Base-by-base conservation (phyloP, 2,329 filamentous ascomycete species). In the Neocatenulostroma microsporum region DNA sequence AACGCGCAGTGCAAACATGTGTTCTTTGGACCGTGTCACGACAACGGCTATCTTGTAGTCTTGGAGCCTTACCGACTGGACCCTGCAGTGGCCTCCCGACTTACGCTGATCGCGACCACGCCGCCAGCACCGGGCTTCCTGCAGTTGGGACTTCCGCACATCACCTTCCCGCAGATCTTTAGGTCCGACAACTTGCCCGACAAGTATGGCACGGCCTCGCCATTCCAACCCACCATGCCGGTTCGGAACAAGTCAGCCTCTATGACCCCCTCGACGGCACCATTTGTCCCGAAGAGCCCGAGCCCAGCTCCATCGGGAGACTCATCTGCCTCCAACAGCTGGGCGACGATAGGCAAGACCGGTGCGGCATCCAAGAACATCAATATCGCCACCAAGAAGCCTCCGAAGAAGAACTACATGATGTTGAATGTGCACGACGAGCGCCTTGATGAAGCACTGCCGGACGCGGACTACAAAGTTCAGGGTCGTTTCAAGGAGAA, bases 1-100 rank as follows among this genome's bases (percentile, higher is more conserved):
- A 68, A 67, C 38, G 53, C 61, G 12, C 66, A 67, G 26, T 67
- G 64, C 52, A 64, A 62, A 40, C 63, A 67, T 39, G 62, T 69
- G 47, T 60, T 68, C 45, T 69, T 70, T 41, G 66, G 63, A 14
- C 66, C 64, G 6, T 67, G 63, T 41, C 63, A 67, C 38, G 67
- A 70, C 48, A 62, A 63, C 28, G 66, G 66, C 21, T 68, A 60
- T 35, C 56, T 69, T 21, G 55, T 63, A 15, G 63, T 63, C 18
- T 57, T 70, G 32, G 65, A 68, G 34, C 57, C 61, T 10, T 68
- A 67, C 51, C 64, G 64, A 34, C 59, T 64, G 41, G 59, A 69
- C 36, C 36, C 50, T 20, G 37, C 41, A 24, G 58, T 56, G 27
- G 55, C 60, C 17, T 49, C 55, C 20, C 61, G 61, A 3, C 62